Percentiles rank a stretch among this genome's conserved stretches.
Evolutionary conservation across 139 green algal genomes (phyloP).

Genomic region (Auxenochlorella pyrenoidosa): DNA sequence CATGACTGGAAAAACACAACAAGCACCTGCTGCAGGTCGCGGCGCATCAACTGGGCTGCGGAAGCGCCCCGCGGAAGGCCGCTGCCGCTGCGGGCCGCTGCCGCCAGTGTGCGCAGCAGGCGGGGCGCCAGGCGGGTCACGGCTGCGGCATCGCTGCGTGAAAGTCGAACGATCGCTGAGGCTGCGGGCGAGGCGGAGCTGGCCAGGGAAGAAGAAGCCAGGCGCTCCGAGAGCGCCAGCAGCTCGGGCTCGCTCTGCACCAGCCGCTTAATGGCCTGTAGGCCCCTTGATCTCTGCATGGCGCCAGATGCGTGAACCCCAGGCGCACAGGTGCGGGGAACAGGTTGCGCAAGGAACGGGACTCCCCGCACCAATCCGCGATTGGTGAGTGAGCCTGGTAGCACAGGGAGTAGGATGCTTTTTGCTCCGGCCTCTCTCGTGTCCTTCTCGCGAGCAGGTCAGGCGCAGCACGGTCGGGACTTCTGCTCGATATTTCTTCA

Average conservation of each 20-base stretch:
- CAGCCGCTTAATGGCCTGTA: not conserved
- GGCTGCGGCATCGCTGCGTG: not conserved
- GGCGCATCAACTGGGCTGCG: not conserved
- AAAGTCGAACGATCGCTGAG: not conserved
- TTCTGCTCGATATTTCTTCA: too few relatives aligned
- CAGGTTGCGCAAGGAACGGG: too few relatives aligned
- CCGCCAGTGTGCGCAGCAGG: slow-evolving; percentile 18
- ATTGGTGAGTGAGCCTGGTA: too few relatives aligned
- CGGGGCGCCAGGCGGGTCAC: slow-evolving; percentile 8
- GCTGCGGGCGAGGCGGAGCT: not conserved
- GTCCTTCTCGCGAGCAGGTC: too few relatives aligned
- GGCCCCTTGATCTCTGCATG: not conserved
- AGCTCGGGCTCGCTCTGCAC: slow-evolving; percentile 8
- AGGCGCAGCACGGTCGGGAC: too few relatives aligned
- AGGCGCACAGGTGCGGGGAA: too few relatives aligned
- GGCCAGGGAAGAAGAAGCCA: not conserved
- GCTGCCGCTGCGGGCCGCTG: not conserved
- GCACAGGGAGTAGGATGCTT: too few relatives aligned
- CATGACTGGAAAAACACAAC: too few relatives aligned
- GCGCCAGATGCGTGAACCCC: too few relatives aligned
- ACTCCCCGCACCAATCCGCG: too few relatives aligned
- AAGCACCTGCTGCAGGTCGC: not conserved
- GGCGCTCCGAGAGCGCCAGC: slow-evolving; percentile 16
- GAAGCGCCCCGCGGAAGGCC: not conserved
- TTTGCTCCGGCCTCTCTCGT: too few relatives aligned